These are phyloP conservation scores for Fusarium incarnatum DNA, from an alignment of 2,329 filamentous ascomycete genomes.

Conservation along the genomic window DNA sequence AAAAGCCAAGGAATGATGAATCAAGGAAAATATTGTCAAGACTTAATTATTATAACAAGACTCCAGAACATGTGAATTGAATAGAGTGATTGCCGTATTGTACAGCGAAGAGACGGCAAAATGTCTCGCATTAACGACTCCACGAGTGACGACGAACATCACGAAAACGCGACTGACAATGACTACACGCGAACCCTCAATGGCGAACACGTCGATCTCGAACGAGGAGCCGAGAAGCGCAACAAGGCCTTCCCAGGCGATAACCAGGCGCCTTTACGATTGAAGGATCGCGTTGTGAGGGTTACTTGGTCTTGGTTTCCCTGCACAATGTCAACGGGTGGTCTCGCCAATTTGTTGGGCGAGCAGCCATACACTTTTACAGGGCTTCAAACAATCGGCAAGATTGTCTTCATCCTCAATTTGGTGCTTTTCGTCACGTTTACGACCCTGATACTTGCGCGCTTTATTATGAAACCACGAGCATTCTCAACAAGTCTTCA, in stretches of 20 bases:
- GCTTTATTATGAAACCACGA: slow-evolving; percentile 14
- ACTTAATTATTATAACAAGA: not conserved
- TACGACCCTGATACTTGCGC: not conserved
- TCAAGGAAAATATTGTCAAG: not conserved
- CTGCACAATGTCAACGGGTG: slow-evolving; percentile 26
- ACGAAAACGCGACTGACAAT: not conserved
- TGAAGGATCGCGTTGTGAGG: slow-evolving; percentile 20
- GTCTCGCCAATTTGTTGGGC: slow-evolving; percentile 18
- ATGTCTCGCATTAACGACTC: not conserved
- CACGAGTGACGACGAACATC: not conserved
- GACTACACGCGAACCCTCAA: not conserved
- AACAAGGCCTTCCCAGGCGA: not conserved
- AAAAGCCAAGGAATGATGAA: not conserved
- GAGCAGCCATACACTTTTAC: slow-evolving; percentile 24
- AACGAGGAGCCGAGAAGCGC: not conserved
- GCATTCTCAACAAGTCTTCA: slow-evolving; percentile 18
- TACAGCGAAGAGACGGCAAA: not conserved
- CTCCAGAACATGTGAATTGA: too few species aligned
- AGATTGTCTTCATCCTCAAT: slow-evolving; percentile 25
- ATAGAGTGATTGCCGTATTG: not conserved
- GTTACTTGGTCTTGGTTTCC: slow-evolving; percentile 25
- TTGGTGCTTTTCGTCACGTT: slow-evolving; percentile 11
- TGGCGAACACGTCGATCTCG: not conserved
- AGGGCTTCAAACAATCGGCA: slow-evolving; percentile 7
- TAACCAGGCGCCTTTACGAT: not conserved